Conservation (phyloP, 805 yeast species). For the Starmera amethionina region DNA sequence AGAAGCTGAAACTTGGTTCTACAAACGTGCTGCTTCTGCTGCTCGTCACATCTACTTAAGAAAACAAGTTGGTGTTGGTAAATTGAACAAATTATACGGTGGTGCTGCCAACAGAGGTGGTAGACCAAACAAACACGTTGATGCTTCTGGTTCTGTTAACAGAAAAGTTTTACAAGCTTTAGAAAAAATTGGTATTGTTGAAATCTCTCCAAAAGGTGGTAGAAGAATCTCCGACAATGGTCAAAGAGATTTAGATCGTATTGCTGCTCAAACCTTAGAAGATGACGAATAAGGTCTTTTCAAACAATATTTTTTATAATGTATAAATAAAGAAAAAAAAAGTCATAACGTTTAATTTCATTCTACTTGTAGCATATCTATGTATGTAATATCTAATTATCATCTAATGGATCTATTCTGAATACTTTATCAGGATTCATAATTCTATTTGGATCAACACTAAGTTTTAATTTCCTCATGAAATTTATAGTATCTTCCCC, state of each 20-base stretch:
- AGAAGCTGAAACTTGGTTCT: constrained; percentile 99
- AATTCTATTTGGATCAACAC: constrained; percentile 60
- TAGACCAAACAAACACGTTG: constrained; percentile 97
- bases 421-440: constrained; percentile 71
- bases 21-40: constrained; percentile 99
- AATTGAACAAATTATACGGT: constrained; percentile 98
- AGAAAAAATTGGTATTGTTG: constrained; percentile 96
- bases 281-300: constrained; percentile 47
- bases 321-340: neutral
- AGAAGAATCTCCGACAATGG: constrained; percentile 99
- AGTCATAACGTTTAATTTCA: neutral
- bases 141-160: constrained; percentile 99
- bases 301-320: constrained; percentile 1
- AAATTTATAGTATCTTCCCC: constrained; percentile 54
- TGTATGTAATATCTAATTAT: neutral
- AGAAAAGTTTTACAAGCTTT: constrained; percentile 97
- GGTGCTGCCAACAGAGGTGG: constrained; percentile 98
- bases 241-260: constrained; percentile 99
- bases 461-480: constrained; percentile 60
- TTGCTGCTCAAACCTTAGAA: constrained; percentile 97
- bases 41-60: constrained; percentile 99
- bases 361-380: neutral
- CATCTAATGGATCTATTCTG: constrained; percentile 40
- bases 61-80: constrained; percentile 99
- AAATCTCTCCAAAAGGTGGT: constrained; percentile 96